These are phyloP conservation scores for Agapanthus africanus DNA, from an alignment of 106 monocot species.

Conservation along the genomic window DNA sequence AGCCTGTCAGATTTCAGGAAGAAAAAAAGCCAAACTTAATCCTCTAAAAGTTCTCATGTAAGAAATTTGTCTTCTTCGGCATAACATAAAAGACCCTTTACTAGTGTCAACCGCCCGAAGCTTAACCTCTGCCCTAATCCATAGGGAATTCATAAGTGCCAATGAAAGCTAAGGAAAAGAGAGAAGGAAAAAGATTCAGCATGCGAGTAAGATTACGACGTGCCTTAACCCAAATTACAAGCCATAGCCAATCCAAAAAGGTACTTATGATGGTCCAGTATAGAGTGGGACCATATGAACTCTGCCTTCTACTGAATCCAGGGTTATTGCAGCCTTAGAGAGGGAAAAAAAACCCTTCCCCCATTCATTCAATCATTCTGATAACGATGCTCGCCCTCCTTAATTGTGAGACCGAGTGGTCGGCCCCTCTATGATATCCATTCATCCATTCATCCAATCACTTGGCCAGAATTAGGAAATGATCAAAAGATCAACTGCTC, in stretches of 20 bases:
- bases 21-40: too few species aligned
- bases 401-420: background rate
- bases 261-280: background rate
- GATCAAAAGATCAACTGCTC: too few species aligned
- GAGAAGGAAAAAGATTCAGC: too few species aligned
- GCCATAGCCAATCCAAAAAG: background rate
- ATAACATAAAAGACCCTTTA: slow-evolving; percentile 3
- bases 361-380: background rate
- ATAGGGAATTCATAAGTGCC: background rate
- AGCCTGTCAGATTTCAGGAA: background rate
- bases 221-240: background rate
- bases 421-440: slow-evolving; percentile 2
- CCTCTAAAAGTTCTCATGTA: background rate
- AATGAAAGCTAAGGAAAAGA: background rate
- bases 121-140: background rate
- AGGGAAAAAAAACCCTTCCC: background rate
- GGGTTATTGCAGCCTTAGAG: too few species aligned
- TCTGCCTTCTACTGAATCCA: slow-evolving; percentile 1
- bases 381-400: too few species aligned
- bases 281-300: background rate
- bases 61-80: background rate
- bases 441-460: background rate
- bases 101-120: background rate
- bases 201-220: background rate
- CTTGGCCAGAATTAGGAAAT: background rate